Base-by-base conservation (phyloP, 2,329 filamentous ascomycete species). In the Calonectria honghensis region DNA sequence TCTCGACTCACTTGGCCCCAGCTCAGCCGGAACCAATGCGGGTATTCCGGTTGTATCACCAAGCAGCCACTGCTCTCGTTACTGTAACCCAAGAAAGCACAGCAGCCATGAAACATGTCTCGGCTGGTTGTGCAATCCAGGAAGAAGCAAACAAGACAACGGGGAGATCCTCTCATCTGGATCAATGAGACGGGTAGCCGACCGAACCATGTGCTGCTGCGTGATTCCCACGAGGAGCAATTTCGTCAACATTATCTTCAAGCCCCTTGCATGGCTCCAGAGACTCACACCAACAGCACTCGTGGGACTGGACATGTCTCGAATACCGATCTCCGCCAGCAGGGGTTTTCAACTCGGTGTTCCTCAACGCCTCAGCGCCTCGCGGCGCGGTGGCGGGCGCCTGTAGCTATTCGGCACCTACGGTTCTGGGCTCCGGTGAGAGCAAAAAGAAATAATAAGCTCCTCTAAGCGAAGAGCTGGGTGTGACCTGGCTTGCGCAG, bases 41-140 rank as follows among this genome's bases (percentile, higher is more conserved):
- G 51, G 51, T 69, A 11, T 31, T 75, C n/a, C 32, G 41, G 35
- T 31, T 37, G 69, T 72, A 74, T 70, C 54, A 73, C 74, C 51
- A 68, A 59, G 41, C 24, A 64, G 51, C 39, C 39, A 41, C 20
- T 14, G 41, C 31, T 14, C 67, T 41, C 39, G 41, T 32, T 63
- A 14, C 52, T 52, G 16, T 59, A 18, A 66, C 35, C 37, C 24
- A 31, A 39, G 37, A 35, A 32, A 73, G 70, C 72, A 68, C 66
- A 70, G 50, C 68, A 77, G 64, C 39, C 37, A 51, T 69, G 70
- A 71, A 45, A 70, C 66, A 69, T 79, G 77, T 74, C 64, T 75
- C 61, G 65, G 72, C 11, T 68, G 64, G 29, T 29, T 45, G 37
- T 50, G 39, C 32, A 73, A 74, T 54, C 61, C 32, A 52, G 18